Evolutionary conservation across 2,329 filamentous ascomycete genomes (phyloP).

Genomic region (Aureobasidium sp.): DNA sequence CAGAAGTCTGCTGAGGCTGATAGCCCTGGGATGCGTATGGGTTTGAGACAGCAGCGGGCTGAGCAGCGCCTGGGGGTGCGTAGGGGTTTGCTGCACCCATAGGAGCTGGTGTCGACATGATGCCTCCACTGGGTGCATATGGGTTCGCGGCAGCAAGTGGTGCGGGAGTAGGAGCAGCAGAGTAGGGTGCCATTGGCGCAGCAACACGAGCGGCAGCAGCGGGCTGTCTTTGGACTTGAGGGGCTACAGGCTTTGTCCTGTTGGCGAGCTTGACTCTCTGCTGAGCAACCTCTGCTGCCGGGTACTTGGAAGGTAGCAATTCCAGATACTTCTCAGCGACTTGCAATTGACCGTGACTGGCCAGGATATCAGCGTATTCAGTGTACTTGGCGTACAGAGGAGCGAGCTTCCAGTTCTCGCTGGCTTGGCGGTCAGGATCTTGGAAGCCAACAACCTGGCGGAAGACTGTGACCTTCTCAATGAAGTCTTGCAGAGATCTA

Average conservation of each 20-base stretch:
- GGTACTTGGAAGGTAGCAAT: constrained; percentile 74
- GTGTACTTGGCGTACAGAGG: constrained; percentile 89
- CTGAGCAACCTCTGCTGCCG: constrained; percentile 78
- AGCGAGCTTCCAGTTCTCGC: constrained; percentile 80
- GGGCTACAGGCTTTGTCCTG: constrained; percentile 46
- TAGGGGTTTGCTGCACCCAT: constrained; percentile 18
- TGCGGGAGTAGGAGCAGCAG: constrained; percentile 24
- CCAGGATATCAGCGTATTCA: constrained; percentile 93
- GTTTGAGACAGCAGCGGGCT: constrained; percentile 31
- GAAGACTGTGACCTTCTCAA: constrained; percentile 98
- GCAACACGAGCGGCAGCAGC: constrained; percentile 27
- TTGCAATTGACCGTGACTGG: constrained; percentile 77
- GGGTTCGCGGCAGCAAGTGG: constrained; percentile 30
- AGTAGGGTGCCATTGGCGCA: constrained; percentile 33
- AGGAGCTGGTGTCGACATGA: constrained; percentile 22
- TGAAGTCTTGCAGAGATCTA: constrained; percentile 79
- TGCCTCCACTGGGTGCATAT: constrained; percentile 23
- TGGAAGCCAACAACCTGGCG: constrained; percentile 86
- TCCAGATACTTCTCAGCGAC: constrained; percentile 88
- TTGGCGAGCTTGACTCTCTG: constrained; percentile 81
- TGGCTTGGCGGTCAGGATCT: constrained; percentile 64
- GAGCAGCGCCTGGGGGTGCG: constrained; percentile 29
- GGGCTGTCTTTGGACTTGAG: constrained; percentile 37
- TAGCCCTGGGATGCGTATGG: constrained; percentile 52
- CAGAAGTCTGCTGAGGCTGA: constrained; percentile 31